Conservation (phyloP, 176 grass and related monocot genomes). For the Ananas comosus region DNA sequence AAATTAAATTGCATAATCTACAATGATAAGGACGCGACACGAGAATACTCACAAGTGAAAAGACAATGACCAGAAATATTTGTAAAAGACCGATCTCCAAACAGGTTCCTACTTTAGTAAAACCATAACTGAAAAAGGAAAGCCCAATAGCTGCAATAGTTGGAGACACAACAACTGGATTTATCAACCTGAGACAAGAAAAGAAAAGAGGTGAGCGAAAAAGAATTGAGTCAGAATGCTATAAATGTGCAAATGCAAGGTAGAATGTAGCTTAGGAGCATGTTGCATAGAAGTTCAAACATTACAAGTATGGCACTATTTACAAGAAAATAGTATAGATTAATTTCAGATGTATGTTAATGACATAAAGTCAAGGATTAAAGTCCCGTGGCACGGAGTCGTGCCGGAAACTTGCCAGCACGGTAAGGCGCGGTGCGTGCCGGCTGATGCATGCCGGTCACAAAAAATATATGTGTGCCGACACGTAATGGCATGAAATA, state of each 20-base stretch:
- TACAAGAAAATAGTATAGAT: too few relatives aligned
- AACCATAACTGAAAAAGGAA: constrained; percentile 97
- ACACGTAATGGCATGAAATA: too few relatives aligned
- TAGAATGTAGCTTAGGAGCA: background rate
- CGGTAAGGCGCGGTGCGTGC: too few relatives aligned
- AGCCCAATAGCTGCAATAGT: constrained; percentile 91
- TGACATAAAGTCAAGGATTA: too few relatives aligned
- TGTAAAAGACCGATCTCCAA: constrained; percentile 90
- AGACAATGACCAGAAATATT: constrained; percentile 66
- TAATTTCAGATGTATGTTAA: too few relatives aligned
- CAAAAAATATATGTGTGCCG: too few relatives aligned
- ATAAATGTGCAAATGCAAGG: background rate
- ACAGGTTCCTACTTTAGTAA: constrained; percentile 72
- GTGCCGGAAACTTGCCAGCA: too few relatives aligned
- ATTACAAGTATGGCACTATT: background rate
- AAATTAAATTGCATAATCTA: background rate
- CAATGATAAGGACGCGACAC: background rate
- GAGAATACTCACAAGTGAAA: constrained; percentile 84
- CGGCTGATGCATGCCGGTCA: too few relatives aligned
- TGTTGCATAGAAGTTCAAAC: background rate
- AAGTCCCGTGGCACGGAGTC: too few relatives aligned
- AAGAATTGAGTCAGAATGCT: background rate
- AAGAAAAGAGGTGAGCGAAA: background rate
- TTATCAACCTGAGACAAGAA: constrained; percentile 82
- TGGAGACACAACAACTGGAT: constrained; percentile 82